phyloP scores from a whole-genome alignment of 768 basidiomycete species.

The Serendipita sp. region DNA sequence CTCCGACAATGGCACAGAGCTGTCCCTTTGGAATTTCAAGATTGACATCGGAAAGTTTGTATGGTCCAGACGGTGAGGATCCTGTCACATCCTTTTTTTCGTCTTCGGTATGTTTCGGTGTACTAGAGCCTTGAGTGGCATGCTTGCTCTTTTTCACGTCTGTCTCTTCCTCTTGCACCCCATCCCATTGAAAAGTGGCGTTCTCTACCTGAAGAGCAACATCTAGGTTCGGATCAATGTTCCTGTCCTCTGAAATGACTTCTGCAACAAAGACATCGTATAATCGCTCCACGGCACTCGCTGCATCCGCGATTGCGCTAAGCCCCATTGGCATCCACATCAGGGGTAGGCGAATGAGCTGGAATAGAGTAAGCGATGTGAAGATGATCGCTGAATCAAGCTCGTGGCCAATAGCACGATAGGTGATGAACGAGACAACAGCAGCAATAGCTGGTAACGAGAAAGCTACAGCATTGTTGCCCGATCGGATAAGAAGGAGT shows the following conservation, averaged over 20 bases:
- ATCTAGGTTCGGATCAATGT: conserved; percentile 37
- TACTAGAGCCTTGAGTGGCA: conserved; percentile 13
- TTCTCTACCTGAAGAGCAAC: conserved; percentile 48
- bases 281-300: conserved; percentile 62
- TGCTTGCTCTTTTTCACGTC: conserved; percentile 21
- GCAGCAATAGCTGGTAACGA: conserved; percentile 65
- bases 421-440: conserved; percentile 39
- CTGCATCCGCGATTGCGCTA: conserved; percentile 68
- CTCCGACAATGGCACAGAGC: conserved; percentile 71
- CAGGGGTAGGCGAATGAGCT: conserved; percentile 61
- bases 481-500: conserved; percentile 47
- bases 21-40: conserved; percentile 58
- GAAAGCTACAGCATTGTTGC: conserved; percentile 49
- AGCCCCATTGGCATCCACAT: conserved; percentile 57
- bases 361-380: conserved; percentile 72
- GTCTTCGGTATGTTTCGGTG: conserved; percentile 5
- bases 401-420: conserved; percentile 51
- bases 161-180: conserved; percentile 37
- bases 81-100: conserved; percentile 11
- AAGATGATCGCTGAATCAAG: conserved; percentile 62
- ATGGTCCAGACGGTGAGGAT: conserved; percentile 21
- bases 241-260: conserved; percentile 39
- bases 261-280: conserved; percentile 76
- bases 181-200: conserved; percentile 79
- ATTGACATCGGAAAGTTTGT: conserved; percentile 47